A percentile compares a stretch with the other conserved stretches of the same genome.
phyloP scores from a whole-genome alignment of 1,284 basidiomycete genomes.

The Anthracocystis setariae region DNA sequence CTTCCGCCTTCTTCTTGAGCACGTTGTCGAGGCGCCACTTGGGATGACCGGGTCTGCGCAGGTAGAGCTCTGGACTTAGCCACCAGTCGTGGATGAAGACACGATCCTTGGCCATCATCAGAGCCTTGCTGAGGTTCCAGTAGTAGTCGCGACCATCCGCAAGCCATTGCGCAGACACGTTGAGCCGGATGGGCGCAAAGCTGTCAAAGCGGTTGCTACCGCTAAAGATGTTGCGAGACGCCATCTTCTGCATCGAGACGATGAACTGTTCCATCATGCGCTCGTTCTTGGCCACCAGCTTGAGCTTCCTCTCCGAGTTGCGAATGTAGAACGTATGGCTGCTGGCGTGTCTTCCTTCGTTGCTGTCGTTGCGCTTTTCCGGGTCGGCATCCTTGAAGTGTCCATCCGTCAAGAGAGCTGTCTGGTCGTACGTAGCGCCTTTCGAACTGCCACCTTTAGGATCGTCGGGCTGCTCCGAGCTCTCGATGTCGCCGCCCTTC shows the following conservation, averaged over 20 bases:
- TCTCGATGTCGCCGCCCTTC: conserved; percentile 19
- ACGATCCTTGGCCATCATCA: conserved; percentile 85
- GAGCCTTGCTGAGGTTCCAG: conserved; percentile 86
- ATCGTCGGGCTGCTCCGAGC: conserved; percentile 43
- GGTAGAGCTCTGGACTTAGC: conserved; percentile 76
- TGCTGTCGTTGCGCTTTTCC: conserved; percentile 36
- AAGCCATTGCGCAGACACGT: conserved; percentile 96
- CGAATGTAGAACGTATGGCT: conserved; percentile 93
- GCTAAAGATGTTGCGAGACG: conserved; percentile 81
- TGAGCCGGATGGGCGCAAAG: conserved; percentile 90
- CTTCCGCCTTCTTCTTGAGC: conserved; percentile 89
- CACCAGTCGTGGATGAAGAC: conserved; percentile 68
- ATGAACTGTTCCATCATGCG: conserved; percentile 98
- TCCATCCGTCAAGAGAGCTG: conserved; percentile 58
- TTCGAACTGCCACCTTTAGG: conserved; percentile 13
- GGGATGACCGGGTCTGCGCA: conserved; percentile 84
- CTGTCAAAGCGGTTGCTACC: conserved; percentile 79
- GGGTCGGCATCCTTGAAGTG: conserved; percentile 54
- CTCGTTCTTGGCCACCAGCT: conserved; percentile 87
- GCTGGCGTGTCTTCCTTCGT: conserved; percentile 63
- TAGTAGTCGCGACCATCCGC: conserved; percentile 81
- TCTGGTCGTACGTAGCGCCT: conserved; percentile 49
- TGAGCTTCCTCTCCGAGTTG: conserved; percentile 89
- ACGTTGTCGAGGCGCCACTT: conserved; percentile 89
- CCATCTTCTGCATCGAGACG: conserved; percentile 85